Evolutionary conservation across 1,139 yeast genomes (phyloP), one percentile per base, ranked within the genome.

Genomic region (Pichiaceae sp.): DNA sequence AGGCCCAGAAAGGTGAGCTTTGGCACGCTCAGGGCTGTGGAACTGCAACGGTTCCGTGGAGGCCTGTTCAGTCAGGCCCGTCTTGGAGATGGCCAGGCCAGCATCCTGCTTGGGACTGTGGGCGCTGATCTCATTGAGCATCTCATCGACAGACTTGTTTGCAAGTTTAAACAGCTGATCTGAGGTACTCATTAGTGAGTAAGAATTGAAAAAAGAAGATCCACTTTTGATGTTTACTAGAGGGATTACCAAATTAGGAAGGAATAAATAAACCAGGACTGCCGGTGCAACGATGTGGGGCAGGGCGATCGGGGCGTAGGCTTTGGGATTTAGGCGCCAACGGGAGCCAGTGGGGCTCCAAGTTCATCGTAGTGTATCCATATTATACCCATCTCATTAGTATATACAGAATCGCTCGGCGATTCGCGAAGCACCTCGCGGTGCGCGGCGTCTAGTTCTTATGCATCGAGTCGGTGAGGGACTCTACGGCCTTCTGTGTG

Each of bases 61-160:
- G 11, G 35, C 11, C 14, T 5, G 12, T 14, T 8, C 12, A 7
- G 25, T 17, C 4, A 17, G 31, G 9, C 20, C 26, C 7, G 15
- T 5, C 7, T 9, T 14, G 14, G 15, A 5, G 14, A 32, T 24
- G 24, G 32, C 8, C 9, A 19, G 8, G 14, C 24, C 16, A 7
- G 9, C 15, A 4, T 16, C 18, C 11, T 17, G 24, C 18, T 32
- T 31, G 4, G 36, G 37, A 26, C 35, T 35, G 12, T 43, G 39
- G 2, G 50, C 39, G 29, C 42, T 38, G 7, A 51, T 44, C 35
- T 52, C 54, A 37, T 44, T 46, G 15, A 54, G 31, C 7, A 54
- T 43, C 25, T 53, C 56, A 37, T 54, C 58, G 8, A 54, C 57
- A 3, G 57, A 53, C 35, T 51, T 53, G 36, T 54, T 54, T 15